Evolutionary conservation across 768 basidiomycete species (phyloP).

Genomic region (Lepiota venenata): DNA sequence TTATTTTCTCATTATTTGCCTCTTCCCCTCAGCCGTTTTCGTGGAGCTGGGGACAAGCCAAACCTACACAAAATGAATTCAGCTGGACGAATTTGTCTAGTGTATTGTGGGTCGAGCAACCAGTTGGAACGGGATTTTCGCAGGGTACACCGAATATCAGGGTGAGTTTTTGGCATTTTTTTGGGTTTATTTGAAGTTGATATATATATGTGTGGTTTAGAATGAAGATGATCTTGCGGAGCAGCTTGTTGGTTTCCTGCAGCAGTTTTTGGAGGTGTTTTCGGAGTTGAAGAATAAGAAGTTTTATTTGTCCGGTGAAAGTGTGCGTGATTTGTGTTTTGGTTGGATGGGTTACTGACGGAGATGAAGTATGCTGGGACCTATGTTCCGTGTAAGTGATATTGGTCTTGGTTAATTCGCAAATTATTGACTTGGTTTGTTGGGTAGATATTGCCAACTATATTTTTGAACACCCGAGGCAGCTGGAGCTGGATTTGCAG

Average conservation of each 20-base stretch:
- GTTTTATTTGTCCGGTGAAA: constrained; percentile 69
- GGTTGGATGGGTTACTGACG: neutral
- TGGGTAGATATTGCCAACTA: constrained; percentile 67
- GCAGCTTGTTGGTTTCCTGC: constrained; percentile 57
- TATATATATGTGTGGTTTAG: constrained; percentile 18
- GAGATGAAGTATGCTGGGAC: constrained; percentile 60
- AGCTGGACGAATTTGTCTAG: constrained; percentile 83
- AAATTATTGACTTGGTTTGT: neutral
- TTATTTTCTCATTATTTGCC: no score
- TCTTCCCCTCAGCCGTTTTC: constrained; percentile 49
- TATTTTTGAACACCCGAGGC: constrained; percentile 56
- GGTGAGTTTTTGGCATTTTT: constrained; percentile 28
- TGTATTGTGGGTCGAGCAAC: constrained; percentile 74
- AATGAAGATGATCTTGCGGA: constrained; percentile 47
- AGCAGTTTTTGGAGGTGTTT: constrained; percentile 77
- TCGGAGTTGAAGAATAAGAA: constrained; percentile 70
- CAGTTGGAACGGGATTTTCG: constrained; percentile 77
- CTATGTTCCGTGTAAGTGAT: constrained; percentile 50
- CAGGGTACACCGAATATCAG: constrained; percentile 63
- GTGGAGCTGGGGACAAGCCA: constrained; percentile 63
- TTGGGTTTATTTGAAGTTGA: no score
- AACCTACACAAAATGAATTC: constrained; percentile 58
- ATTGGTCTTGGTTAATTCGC: neutral
- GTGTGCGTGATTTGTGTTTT: constrained; percentile 44
- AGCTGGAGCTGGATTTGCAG: constrained; percentile 54